These are phyloP conservation scores for Phoenix roebelenii DNA, from an alignment of 176 grass and related monocot species.

Conservation along the genomic window DNA sequence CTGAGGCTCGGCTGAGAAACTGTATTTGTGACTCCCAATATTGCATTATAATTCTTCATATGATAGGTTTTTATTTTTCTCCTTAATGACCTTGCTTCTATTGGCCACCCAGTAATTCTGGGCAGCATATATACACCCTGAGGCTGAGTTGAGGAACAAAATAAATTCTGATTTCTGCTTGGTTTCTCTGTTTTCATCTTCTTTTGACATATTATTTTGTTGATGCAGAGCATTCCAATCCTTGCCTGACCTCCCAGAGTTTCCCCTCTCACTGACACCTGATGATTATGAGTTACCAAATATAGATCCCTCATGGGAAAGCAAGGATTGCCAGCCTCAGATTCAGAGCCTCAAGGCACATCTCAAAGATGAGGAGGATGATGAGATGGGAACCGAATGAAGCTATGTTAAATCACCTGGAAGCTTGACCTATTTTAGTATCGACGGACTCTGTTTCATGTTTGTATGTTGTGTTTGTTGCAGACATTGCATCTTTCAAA, in stretches of 20 bases:
- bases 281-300: conserved; percentile 66
- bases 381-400: conserved; percentile 18
- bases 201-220: conserved; percentile 11
- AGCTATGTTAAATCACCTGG: background rate
- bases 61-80: too few species aligned
- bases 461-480: background rate
- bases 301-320: conserved; percentile 54
- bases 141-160: too few species aligned
- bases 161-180: too few species aligned
- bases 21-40: too few species aligned
- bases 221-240: conserved; percentile 53
- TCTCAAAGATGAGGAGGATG: conserved; percentile 60
- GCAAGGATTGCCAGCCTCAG: conserved; percentile 51
- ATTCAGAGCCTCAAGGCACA: conserved; percentile 80
- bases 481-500: too few species aligned
- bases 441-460: background rate
- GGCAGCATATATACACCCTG: too few species aligned
- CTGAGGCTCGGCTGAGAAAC: too few species aligned
- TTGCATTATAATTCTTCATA: too few species aligned
- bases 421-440: background rate
- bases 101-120: too few species aligned
- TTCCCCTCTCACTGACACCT: conserved; percentile 65
- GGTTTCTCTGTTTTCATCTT: too few species aligned
- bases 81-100: too few species aligned
- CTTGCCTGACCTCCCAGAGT: conserved; percentile 84